Conservation (phyloP, 1,139 yeast species). For the Candida sp. region DNA sequence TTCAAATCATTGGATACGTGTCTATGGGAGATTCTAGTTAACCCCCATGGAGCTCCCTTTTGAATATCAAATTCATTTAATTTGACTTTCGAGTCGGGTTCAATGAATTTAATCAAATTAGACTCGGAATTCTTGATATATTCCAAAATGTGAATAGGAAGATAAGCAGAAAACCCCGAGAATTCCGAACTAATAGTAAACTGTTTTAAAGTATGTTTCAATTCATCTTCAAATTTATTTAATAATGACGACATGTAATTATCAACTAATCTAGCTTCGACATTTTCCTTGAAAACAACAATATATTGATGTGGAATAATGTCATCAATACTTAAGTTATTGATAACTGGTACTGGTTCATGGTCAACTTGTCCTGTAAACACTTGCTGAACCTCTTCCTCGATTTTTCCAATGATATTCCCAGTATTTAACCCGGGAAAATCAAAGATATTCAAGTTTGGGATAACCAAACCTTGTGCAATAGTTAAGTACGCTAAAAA, state of each 20-base stretch:
- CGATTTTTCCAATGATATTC: neutral
- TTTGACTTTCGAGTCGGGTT: constrained; percentile 30
- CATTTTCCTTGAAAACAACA: constrained; percentile 31
- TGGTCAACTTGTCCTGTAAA: neutral
- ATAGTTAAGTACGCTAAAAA: neutral
- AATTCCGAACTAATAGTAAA: constrained; percentile 23
- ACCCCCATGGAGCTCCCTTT: constrained; percentile 42
- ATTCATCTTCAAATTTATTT: constrained; percentile 17
- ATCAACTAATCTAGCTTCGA: constrained; percentile 36
- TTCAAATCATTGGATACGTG: constrained; percentile 47
- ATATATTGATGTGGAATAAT: constrained; percentile 51
- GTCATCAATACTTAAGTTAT: neutral
- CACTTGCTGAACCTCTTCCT: neutral
- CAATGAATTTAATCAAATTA: constrained; percentile 32
- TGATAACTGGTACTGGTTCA: neutral
- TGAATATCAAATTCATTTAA: constrained; percentile 33
- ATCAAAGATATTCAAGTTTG: neutral
- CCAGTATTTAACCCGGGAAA: neutral
- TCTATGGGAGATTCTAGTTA: constrained; percentile 34
- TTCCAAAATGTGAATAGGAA: constrained; percentile 23
- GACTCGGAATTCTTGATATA: constrained; percentile 24
- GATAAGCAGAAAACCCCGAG: constrained; percentile 33
- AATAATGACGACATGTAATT: constrained; percentile 6
- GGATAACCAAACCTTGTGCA: constrained; percentile 2
- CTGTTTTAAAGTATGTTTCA: constrained; percentile 39